Evolutionary conservation across 371 early-diverging fungal genomes (phyloP).

Genomic region (Amoeboaphelidium occidentale): DNA sequence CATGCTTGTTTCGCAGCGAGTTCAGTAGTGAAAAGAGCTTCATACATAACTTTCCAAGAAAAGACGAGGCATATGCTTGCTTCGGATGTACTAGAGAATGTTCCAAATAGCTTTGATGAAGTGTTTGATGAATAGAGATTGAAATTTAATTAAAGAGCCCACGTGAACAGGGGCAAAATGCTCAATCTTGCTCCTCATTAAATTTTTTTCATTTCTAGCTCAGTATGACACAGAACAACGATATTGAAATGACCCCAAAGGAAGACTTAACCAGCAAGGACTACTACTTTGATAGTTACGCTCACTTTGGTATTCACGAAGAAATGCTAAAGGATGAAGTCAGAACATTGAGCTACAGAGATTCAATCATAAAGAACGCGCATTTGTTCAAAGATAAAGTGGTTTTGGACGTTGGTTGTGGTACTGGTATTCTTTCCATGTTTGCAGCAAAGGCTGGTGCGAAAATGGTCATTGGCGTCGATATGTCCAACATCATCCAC

Average conservation of each 20-base stretch:
- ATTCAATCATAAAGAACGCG: conserved; percentile 73
- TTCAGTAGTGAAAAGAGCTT: conserved; percentile 29
- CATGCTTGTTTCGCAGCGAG: conserved; percentile 48
- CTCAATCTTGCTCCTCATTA: too few species aligned
- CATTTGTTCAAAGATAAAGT: conserved; percentile 85
- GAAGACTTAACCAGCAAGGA: conserved; percentile 9
- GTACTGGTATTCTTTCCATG: conserved; percentile 90
- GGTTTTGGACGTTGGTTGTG: conserved; percentile 94
- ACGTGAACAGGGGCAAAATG: too few species aligned
- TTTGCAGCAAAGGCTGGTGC: conserved; percentile 95
- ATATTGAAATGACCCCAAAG: background rate
- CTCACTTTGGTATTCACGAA: conserved; percentile 45
- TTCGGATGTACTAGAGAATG: conserved; percentile 38
- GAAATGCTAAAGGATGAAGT: conserved; percentile 89
- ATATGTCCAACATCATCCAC: conserved; percentile 88
- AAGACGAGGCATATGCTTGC: conserved; percentile 42
- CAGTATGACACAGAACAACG: too few species aligned
- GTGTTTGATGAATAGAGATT: conserved; percentile 10
- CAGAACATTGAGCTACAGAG: conserved; percentile 78
- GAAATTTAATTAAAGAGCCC: too few species aligned
- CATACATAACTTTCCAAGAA: conserved; percentile 35
- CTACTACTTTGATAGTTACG: conserved; percentile 65
- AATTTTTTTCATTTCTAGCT: too few species aligned
- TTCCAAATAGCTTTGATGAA: conserved; percentile 30
- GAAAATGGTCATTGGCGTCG: conserved; percentile 58